Base-by-base conservation (phyloP, 2,329 filamentous ascomycete species). In the Aspergillus glaucus region DNA sequence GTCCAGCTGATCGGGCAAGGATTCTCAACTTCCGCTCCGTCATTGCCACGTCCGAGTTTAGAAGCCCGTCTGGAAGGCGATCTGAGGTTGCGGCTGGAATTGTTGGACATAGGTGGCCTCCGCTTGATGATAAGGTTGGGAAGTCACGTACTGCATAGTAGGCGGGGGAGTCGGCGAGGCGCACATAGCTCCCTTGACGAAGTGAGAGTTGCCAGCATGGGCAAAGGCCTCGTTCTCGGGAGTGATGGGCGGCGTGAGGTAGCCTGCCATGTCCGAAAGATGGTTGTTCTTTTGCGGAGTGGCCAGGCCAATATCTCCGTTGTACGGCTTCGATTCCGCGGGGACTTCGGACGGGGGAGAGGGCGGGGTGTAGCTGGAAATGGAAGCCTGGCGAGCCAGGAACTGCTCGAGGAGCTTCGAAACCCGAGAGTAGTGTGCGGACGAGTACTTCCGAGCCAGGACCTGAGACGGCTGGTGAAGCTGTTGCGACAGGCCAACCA, bases 401-500 rank as follows among this genome's bases (percentile, higher is more conserved):
- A 87, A 87, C 54, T 80, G 74, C 56, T 86, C 83, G 45, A 88
- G 74, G 41, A 78, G 78, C 52, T 76, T 76, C 8, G 85, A 82
- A 8, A 85, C 84, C 30, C 78, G 75, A 3, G 82, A 85, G 55
- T 84, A 77, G 59, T 85, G 81, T 51, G 78, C 75, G 19, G 83
- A 82, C 14, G 81, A 78, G 62, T 88, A 87, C 63, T 88, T 88
- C 58, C 84, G 76, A 47, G 78, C 75, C 28, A 88, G 71, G 24
- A 87, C 83, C 56, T 80, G 78, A 7, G 85, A 87, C 37, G 85
- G 84, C 56, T 82, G 78, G 57, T 82, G 78, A 45, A 87, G 71
- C 61, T 84, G 79, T 63, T 85, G 82, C 17, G 81, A 84, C 48
- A 86, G 69, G 53, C 77, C 77, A 52, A 84, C 74, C 15, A 85